Base-by-base conservation (phyloP, 306 rosid genomes). In the Lathyrus aphaca region DNA sequence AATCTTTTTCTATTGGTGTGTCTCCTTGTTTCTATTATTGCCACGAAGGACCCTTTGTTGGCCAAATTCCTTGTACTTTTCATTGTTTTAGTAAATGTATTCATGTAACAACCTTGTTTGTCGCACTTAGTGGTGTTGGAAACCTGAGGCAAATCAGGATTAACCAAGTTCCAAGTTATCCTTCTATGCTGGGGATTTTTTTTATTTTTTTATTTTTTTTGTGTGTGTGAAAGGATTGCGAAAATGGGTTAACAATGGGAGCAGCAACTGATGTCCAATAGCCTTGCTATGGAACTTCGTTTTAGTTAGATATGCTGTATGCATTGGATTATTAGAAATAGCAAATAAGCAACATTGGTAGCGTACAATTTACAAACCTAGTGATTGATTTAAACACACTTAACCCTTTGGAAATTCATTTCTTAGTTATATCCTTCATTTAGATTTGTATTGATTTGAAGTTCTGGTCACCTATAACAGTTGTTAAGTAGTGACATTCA, bases 131-230 rank as follows among this genome's bases (percentile, higher is more conserved):
- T 8, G 10, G 39, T 35, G 9, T 35, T 35, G 39, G 39, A 35
- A 35, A 35, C 39, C 39, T 35, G 39, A 35, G 39, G 1, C 39
- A 35, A 35, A 7, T 35, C 59, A 21, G 23, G 67, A 59, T 44
- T 54, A 54, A 54, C 37, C 60, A 39, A 40, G 66, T 51, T 30
- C 73, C 30, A 37, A 38, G 46, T 37, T 56, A 56, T 10, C 29
- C 53, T 35, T 1, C 40, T 51, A 2, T 49, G 54, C 39, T 14
- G 15, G 37, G 42, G 19, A 32, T 30, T 13, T 66, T 56, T 23
- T 23, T 23, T 23, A 1, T 23, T 1, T 21, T 21, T 21, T 21
- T 21, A 2, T 21, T 21, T 21, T 1, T 21, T 2, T 23, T 39
- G 42, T 51, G 8, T 32, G 9, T 51, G 27, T 40, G 35, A 63